Conservation (phyloP, 305 asterid species). For the Plantago coronopus region DNA sequence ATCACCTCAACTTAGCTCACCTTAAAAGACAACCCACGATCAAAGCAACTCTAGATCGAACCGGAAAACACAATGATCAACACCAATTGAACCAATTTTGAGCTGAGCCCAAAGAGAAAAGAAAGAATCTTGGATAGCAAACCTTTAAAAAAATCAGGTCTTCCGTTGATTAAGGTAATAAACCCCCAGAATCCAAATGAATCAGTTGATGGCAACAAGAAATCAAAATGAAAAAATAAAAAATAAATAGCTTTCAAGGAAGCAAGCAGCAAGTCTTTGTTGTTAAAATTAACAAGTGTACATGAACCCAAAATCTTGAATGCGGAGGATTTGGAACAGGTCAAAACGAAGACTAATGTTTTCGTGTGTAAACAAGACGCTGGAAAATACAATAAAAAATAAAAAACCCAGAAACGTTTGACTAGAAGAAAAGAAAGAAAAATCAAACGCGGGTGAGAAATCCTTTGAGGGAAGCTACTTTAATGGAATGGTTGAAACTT, state of each 20-base stretch:
- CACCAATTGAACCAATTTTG: slow-evolving; percentile 17
- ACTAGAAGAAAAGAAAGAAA: slow-evolving; percentile 33
- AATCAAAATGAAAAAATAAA: slow-evolving; percentile 24
- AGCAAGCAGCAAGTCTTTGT: slow-evolving; percentile 19
- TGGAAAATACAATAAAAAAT: slow-evolving; percentile 11
- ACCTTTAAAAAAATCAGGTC: slow-evolving; percentile 16
- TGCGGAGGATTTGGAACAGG: slow-evolving; percentile 33
- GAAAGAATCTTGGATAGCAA: slow-evolving; percentile 32
- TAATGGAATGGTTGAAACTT: slow-evolving; percentile 20
- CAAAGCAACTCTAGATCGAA: slow-evolving; percentile 43
- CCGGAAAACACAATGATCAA: slow-evolving; percentile 25
- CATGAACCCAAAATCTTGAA: slow-evolving; percentile 17
- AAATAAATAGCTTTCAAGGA: slow-evolving; percentile 17
- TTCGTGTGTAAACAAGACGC: not conserved
- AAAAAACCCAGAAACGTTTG: slow-evolving; percentile 51
- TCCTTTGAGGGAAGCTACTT: too few relatives aligned
- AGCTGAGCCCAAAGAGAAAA: slow-evolving; percentile 22
- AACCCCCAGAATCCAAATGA: slow-evolving; percentile 23
- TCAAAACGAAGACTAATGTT: slow-evolving; percentile 35
- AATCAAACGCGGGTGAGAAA: slow-evolving; percentile 60
- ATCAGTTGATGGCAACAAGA: not conserved
- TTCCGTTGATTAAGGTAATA: slow-evolving; percentile 3
- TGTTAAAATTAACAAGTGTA: not conserved
- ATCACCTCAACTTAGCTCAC: slow-evolving; percentile 32
- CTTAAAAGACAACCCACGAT: slow-evolving; percentile 34